Evolutionary conservation across 2,329 filamentous ascomycete species (phyloP), one percentile per base, ranked within the genome.

Genomic region (Juglanconis oblonga): DNA sequence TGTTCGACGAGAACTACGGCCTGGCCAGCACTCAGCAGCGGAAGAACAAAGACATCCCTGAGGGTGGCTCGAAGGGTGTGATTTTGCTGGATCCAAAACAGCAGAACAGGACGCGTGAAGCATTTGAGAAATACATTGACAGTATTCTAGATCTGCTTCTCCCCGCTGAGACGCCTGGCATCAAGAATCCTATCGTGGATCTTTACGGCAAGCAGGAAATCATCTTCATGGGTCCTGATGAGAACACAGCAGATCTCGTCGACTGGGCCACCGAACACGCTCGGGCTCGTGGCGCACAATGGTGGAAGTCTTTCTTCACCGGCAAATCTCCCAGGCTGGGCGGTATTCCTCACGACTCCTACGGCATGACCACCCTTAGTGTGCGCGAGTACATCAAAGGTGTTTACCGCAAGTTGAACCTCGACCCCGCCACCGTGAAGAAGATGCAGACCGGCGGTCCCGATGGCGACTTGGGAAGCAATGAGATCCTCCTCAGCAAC

Each of bases 231-330:
- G 95, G 95, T 38, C 95, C 95, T 0, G 95, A 99, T 67, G 95
- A 99, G 86, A 99, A 99, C 79, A 99, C 95, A 1, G 95, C 95
- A 29, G 92, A 97, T 70, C 83, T 99, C 38, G 95, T 99, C 55
- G 88, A 99, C 76, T 99, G 95, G 95, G 95, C 95, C n/a, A 99
- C 95, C 1, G 89, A 95, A 75, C 95, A 99, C 74, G 95, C 95
- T 62, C 87, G 92, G 55, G 79, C 80, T 63, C 88, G 95, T 68
- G 92, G 92, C 50, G 95, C 95, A 4, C 92, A 92, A 33, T 99
- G 94, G 92, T 99, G 95, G 95, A 99, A 99, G 82, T 99, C 95
- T 0, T 99, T 99, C 85, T 99, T 99, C 83, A 99, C 95, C 2
- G 95, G 95, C 71, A 99, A 99, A 83, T 97, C 92, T 67, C 95